A percentile compares a stretch with the other conserved stretches of the same genome.
phyloP scores from a whole-genome alignment of 1,139 yeast genomes.

The Saccharomyces hybrid region DNA sequence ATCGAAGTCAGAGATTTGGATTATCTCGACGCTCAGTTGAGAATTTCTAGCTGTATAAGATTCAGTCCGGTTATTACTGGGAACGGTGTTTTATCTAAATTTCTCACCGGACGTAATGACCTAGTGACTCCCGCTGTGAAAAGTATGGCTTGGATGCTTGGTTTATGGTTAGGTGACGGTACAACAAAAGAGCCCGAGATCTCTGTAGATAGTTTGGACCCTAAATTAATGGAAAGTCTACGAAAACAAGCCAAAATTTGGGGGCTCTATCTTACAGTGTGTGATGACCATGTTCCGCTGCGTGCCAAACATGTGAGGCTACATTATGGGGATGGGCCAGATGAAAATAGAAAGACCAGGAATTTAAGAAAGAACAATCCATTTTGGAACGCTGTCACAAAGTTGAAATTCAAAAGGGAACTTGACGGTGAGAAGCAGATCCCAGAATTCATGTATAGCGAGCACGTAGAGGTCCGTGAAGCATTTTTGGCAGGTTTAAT shows the following conservation, averaged over 20 bases:
- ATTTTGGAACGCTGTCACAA: slow-evolving; percentile 20
- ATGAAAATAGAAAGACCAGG: slow-evolving; percentile 11
- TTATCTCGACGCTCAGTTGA: slow-evolving; percentile 23
- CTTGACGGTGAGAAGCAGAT: slow-evolving; percentile 21
- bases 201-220: slow-evolving; percentile 27
- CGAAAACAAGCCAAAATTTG: slow-evolving; percentile 19
- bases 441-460: slow-evolving; percentile 26
- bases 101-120: slow-evolving; percentile 18
- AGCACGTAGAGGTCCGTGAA: slow-evolving; percentile 35
- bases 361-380: slow-evolving; percentile 20
- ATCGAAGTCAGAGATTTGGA: slow-evolving; percentile 33
- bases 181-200: slow-evolving; percentile 24
- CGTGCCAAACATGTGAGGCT: slow-evolving; percentile 24
- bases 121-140: slow-evolving; percentile 17
- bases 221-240: slow-evolving; percentile 16
- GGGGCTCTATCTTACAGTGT: slow-evolving; percentile 21
- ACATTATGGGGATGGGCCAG: slow-evolving; percentile 15
- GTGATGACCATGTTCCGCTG: slow-evolving; percentile 15
- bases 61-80: slow-evolving; percentile 33
- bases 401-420: slow-evolving; percentile 17
- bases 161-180: slow-evolving; percentile 28
- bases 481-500: slow-evolving; percentile 37
- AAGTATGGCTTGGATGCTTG: slow-evolving; percentile 32
- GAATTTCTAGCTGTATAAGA: slow-evolving; percentile 29
- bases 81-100: slow-evolving; percentile 22